Evolutionary conservation across 225 moss, liverwort and hornwort species (phyloP).

Genomic region (Straminergon stramineum): DNA sequence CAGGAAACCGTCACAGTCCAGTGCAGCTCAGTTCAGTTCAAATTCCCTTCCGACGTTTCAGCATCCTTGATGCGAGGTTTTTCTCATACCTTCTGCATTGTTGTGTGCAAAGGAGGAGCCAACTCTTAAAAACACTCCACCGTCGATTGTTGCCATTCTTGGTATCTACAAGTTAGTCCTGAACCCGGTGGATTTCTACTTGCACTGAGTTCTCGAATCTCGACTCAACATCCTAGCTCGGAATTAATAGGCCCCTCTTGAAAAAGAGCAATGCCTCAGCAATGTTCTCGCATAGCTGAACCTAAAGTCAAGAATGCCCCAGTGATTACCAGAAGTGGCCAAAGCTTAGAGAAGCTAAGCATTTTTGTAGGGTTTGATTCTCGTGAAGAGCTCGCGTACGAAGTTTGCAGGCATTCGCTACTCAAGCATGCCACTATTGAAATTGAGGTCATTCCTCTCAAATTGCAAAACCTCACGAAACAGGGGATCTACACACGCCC

Average conservation of each 20-base stretch:
- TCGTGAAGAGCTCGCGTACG: slow-evolving; percentile 48
- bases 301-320: background rate
- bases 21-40: background rate
- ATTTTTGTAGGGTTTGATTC: slow-evolving; percentile 47
- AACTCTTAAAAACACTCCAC: background rate
- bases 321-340: slow-evolving; percentile 16
- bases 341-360: slow-evolving; percentile 14
- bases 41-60: background rate
- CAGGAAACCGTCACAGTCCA: background rate
- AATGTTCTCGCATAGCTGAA: background rate
- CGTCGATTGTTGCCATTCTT: background rate
- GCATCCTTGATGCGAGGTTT: background rate
- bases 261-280: background rate
- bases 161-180: background rate
- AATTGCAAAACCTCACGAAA: slow-evolving; percentile 7
- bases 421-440: slow-evolving; percentile 32
- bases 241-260: background rate
- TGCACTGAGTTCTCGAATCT: background rate
- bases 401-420: slow-evolving; percentile 45
- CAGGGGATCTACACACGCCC: slow-evolving; percentile 35
- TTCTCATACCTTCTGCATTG: background rate
- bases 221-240: background rate
- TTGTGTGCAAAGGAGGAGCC: background rate
- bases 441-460: slow-evolving; percentile 40
- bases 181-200: background rate